A percentile compares a stretch with the other conserved stretches of the same genome.
phyloP scores from a whole-genome alignment of 768 basidiomycete genomes.

The Paxillus rubicundulus region DNA sequence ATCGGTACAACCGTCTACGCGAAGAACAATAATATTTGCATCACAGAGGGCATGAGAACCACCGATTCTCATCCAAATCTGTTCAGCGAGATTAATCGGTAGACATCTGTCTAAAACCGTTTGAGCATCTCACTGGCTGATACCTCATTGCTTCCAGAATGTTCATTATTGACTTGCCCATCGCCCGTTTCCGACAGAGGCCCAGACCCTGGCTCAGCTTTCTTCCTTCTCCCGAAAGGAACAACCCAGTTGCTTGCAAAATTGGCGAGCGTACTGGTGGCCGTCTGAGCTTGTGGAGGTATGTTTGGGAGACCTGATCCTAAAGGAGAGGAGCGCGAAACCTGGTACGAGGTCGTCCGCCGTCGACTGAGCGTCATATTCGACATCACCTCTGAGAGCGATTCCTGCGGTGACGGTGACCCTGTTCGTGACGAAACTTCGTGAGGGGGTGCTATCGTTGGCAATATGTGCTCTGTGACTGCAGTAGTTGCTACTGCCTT shows the following conservation, averaged over 20 bases:
- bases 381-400: slow-evolving; percentile 59
- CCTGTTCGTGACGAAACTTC: slow-evolving; percentile 29
- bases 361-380: slow-evolving; percentile 44
- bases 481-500: slow-evolving; percentile 72
- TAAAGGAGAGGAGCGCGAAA: slow-evolving; percentile 50
- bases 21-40: neutral
- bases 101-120: slow-evolving; percentile 16
- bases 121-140: slow-evolving; percentile 42
- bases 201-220: slow-evolving; percentile 9
- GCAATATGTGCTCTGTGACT: slow-evolving; percentile 52
- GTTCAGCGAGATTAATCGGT: neutral
- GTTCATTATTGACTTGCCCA: slow-evolving; percentile 20
- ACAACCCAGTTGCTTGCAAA: slow-evolving; percentile 67
- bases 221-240: slow-evolving; percentile 58
- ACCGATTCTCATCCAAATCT: neutral
- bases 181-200: slow-evolving; percentile 21
- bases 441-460: slow-evolving; percentile 41
- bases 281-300: slow-evolving; percentile 34
- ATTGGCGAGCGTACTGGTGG: slow-evolving; percentile 53
- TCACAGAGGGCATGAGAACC: neutral
- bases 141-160: slow-evolving; percentile 21
- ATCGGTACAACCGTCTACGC: too few relatives aligned
- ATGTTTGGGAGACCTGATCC: slow-evolving; percentile 17
- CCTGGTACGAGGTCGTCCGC: slow-evolving; percentile 60
- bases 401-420: slow-evolving; percentile 61